phyloP scores from a whole-genome alignment of 768 basidiomycete species.

The Suillus subluteus region DNA sequence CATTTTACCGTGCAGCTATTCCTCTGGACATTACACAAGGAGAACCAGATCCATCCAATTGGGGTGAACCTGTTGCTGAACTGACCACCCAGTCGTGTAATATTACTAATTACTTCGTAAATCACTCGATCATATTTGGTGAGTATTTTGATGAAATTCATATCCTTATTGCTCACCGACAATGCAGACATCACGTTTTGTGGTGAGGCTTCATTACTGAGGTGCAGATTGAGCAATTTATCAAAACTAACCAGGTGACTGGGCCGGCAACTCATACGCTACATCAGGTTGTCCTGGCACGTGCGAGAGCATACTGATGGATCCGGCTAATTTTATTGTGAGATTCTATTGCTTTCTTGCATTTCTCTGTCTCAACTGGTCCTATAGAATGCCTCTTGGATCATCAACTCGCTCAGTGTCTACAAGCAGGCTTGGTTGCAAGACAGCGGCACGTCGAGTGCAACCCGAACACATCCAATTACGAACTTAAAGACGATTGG shows the following conservation, averaged over 20 bases:
- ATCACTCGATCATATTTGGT: slow-evolving; percentile 81
- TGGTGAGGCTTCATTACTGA: slow-evolving; percentile 45
- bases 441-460: slow-evolving; percentile 28
- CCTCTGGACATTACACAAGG: slow-evolving; percentile 67
- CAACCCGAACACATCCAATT: slow-evolving; percentile 10
- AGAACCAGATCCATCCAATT: slow-evolving; percentile 63
- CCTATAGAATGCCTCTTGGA: slow-evolving; percentile 76
- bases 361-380: slow-evolving; percentile 11
- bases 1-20: slow-evolving; percentile 79
- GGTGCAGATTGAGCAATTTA: not conserved
- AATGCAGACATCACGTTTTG: slow-evolving; percentile 79
- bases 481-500: slow-evolving; percentile 11
- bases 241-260: slow-evolving; percentile 56
- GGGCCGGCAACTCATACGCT: slow-evolving; percentile 83
- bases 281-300: slow-evolving; percentile 78
- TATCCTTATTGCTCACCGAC: slow-evolving; percentile 20
- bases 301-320: slow-evolving; percentile 61
- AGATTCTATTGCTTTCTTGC: slow-evolving; percentile 26
- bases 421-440: slow-evolving; percentile 61
- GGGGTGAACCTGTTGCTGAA: slow-evolving; percentile 70
- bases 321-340: slow-evolving; percentile 76
- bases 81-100: slow-evolving; percentile 60
- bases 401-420: slow-evolving; percentile 77
- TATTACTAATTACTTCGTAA: slow-evolving; percentile 58
- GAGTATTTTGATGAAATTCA: slow-evolving; percentile 28